Evolutionary conservation across 495 filamentous ascomycete species (phyloP).

Genomic region (Pseudoneurospora amorphoporcata): DNA sequence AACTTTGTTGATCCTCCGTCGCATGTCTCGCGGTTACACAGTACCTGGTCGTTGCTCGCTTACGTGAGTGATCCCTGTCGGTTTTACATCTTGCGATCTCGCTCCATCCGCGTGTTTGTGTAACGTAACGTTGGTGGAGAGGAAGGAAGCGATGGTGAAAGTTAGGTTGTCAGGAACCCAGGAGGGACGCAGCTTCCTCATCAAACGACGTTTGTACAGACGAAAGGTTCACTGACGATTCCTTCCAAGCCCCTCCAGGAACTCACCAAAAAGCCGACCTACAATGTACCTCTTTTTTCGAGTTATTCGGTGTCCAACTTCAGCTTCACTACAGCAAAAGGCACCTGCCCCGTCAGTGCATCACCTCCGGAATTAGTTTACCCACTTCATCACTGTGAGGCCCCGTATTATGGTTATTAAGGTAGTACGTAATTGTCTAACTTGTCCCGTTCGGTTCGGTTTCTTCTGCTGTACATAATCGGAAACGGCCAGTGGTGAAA

Average conservation of each 20-base stretch:
- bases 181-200: too few relatives aligned
- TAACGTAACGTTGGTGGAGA: too few relatives aligned
- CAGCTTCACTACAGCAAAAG: background rate
- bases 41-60: background rate
- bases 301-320: background rate
- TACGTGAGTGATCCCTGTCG: background rate
- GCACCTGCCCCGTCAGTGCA: background rate
- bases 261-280: background rate
- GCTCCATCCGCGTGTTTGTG: too few relatives aligned
- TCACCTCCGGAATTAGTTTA: background rate
- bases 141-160: too few relatives aligned
- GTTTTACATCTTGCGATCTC: background rate
- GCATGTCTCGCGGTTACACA: background rate
- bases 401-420: background rate
- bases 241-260: background rate
- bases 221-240: background rate
- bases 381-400: background rate
- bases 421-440: background rate
- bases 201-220: too few relatives aligned
- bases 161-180: too few relatives aligned
- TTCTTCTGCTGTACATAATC: too few relatives aligned
- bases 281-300: background rate
- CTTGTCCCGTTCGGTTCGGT: background rate
- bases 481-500: too few relatives aligned
- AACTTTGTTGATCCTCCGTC: background rate